These are phyloP conservation scores for Psidium guajava DNA, from an alignment of 345 rosid genomes.

Conservation along the genomic window DNA sequence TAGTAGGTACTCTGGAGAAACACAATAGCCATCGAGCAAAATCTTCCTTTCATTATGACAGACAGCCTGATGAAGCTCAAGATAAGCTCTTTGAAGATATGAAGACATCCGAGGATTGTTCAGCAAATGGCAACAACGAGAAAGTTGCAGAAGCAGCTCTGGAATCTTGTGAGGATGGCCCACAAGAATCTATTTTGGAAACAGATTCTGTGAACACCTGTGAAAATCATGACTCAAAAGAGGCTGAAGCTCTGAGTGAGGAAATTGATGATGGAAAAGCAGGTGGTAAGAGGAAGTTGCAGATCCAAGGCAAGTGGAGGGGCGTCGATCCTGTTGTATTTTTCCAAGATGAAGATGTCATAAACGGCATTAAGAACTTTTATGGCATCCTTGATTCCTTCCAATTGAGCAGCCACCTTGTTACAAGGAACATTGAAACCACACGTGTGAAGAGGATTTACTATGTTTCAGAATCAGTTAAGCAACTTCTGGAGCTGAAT, in stretches of 20 bases:
- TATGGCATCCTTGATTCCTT: conserved; percentile 78
- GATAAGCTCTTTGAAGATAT: conserved; percentile 18
- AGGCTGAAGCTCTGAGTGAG: conserved; percentile 10
- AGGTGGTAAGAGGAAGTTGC: conserved; percentile 68
- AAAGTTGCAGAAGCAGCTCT: conserved; percentile 19
- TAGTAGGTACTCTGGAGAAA: conserved; percentile 2
- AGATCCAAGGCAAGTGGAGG: conserved; percentile 88
- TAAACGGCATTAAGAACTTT: conserved; percentile 61
- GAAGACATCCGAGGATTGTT: conserved; percentile 10
- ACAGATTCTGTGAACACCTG: conserved; percentile 11
- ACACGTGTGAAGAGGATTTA: conserved; percentile 87
- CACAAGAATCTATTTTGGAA: conserved; percentile 12
- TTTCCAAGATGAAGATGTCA: conserved; percentile 54
- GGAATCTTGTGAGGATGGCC: conserved; percentile 27
- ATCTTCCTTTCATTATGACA: conserved; percentile 17
- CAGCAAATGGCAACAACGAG: conserved; percentile 23
- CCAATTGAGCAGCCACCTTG: conserved; percentile 60
- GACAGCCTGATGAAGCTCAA: conserved; percentile 12
- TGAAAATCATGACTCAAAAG: conserved; percentile 23
- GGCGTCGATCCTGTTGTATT: conserved; percentile 89
- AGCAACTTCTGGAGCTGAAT: conserved; percentile 68
- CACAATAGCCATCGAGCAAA: conserved; percentile 36
- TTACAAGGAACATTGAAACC: conserved; percentile 69
- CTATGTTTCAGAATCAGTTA: conserved; percentile 78
- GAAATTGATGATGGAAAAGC: conserved; percentile 21